Conservation (phyloP, 257 asterid genomes). For the Capsicum rhomboideum region DNA sequence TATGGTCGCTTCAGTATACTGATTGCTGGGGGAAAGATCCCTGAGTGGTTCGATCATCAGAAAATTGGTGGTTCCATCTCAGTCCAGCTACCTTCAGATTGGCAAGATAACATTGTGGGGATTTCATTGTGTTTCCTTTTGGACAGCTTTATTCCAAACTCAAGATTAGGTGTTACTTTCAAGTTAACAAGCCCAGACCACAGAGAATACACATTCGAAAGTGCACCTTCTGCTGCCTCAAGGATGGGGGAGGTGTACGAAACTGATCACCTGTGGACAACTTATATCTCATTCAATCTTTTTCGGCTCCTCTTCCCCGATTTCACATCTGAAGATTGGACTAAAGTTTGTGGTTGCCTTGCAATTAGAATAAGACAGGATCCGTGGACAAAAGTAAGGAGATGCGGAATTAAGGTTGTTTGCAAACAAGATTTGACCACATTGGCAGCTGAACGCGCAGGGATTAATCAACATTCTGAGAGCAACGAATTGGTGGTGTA, state of each 20-base stretch:
- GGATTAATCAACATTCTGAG: neutral
- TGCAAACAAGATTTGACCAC: neutral
- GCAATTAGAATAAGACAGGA: neutral
- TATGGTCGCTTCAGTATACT: slow-evolving; percentile 2
- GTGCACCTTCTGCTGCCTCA: neutral
- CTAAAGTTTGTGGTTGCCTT: neutral
- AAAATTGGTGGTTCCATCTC: neutral
- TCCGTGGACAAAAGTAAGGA: neutral
- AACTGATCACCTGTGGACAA: neutral
- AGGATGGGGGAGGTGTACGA: neutral
- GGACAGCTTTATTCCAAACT: neutral
- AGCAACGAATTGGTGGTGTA: neutral
- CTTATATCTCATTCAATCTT: neutral
- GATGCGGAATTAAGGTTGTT: neutral
- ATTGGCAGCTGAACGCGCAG: neutral
- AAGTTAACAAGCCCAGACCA: neutral
- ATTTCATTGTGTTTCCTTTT: neutral
- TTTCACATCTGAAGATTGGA: neutral
- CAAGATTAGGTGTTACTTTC: slow-evolving; percentile 5
- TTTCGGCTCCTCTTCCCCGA: neutral
- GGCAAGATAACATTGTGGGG: neutral
- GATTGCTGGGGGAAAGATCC: neutral
- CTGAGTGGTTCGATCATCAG: neutral
- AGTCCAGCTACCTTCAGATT: neutral
- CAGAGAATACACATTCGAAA: neutral